A percentile compares a stretch with the other conserved stretches of the same genome.
These are phyloP conservation scores for Trichoderma asperelloides DNA, from an alignment of 495 filamentous ascomycete genomes.

Conservation along the genomic window DNA sequence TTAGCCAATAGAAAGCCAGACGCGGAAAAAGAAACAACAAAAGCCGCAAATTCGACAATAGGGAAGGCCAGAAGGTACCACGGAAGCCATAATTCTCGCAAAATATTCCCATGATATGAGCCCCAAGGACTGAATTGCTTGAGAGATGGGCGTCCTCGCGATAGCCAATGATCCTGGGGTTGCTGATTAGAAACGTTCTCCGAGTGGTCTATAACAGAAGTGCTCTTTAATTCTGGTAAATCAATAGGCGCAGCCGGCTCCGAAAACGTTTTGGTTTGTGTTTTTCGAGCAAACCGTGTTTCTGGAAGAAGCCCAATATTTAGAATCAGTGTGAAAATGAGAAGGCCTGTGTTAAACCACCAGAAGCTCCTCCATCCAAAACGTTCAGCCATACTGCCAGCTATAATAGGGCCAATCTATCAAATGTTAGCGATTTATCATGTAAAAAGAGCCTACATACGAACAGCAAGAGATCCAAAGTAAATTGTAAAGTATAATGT, in stretches of 20 bases:
- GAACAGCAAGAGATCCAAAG: conserved; percentile 35
- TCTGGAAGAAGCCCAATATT: conserved; percentile 52
- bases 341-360: conserved; percentile 45
- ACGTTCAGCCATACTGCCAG: conserved; percentile 47
- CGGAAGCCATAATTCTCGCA: conserved; percentile 38
- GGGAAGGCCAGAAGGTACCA: conserved; percentile 54
- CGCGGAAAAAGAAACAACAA: conserved; percentile 55
- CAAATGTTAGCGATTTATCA: conserved; percentile 8
- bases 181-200: neutral
- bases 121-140: conserved; percentile 43
- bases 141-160: conserved; percentile 45
- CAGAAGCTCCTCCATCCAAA: conserved; percentile 47
- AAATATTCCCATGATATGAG: conserved; percentile 27
- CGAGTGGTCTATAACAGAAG: conserved; percentile 7
- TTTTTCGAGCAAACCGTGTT: conserved; percentile 47
- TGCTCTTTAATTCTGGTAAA: neutral
- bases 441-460: neutral
- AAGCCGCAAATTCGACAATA: conserved; percentile 54
- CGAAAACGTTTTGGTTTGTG: conserved; percentile 10
- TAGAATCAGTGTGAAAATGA: conserved; percentile 36
- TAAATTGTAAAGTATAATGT: conserved; percentile 52
- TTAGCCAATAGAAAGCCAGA: conserved; percentile 52
- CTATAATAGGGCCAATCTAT: conserved; percentile 45
- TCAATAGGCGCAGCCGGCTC: neutral
- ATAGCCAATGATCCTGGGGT: conserved; percentile 30